A percentile compares a stretch with the other conserved stretches of the same genome.
phyloP scores from a whole-genome alignment of 805 yeast genomes.

The Kodamaea laetipori region DNA sequence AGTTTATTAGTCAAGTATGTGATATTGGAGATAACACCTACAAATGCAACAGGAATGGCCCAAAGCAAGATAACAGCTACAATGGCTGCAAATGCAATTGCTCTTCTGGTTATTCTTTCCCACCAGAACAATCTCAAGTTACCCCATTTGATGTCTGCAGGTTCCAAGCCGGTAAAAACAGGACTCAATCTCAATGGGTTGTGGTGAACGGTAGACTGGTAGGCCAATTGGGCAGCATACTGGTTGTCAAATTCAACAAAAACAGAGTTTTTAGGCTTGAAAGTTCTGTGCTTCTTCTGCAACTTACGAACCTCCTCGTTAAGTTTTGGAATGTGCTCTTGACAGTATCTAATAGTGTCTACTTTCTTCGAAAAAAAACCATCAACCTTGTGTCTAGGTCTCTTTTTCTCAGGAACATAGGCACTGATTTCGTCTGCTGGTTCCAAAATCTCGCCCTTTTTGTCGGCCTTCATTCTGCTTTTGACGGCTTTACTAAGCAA shows the following conservation, averaged over 20 bases:
- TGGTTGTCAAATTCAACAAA: slow-evolving; percentile 80
- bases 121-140: slow-evolving; percentile 80
- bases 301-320: slow-evolving; percentile 57
- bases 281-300: slow-evolving; percentile 51
- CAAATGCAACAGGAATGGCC: slow-evolving; percentile 95
- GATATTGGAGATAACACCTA: slow-evolving; percentile 89
- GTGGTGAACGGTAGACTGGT: slow-evolving; percentile 64
- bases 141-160: slow-evolving; percentile 65
- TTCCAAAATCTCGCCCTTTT: slow-evolving; percentile 55
- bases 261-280: slow-evolving; percentile 72
- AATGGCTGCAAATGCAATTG: slow-evolving; percentile 55
- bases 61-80: slow-evolving; percentile 61
- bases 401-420: slow-evolving; percentile 64
- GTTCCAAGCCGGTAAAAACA: slow-evolving; percentile 61
- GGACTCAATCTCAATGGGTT: slow-evolving; percentile 65
- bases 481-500: slow-evolving; percentile 65
- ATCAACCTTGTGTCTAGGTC: slow-evolving; percentile 59
- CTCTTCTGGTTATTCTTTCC: slow-evolving; percentile 62
- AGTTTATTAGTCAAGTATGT: slow-evolving; percentile 69
- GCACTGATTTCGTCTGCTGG: slow-evolving; percentile 51
- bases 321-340: slow-evolving; percentile 56
- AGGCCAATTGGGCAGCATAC: slow-evolving; percentile 73
- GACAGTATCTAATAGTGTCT: slow-evolving; percentile 61
- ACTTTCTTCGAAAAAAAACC: slow-evolving; percentile 55
- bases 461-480: slow-evolving; percentile 61